Conservation (phyloP, 176 grass and related monocot species). For the Poa pratensis region DNA sequence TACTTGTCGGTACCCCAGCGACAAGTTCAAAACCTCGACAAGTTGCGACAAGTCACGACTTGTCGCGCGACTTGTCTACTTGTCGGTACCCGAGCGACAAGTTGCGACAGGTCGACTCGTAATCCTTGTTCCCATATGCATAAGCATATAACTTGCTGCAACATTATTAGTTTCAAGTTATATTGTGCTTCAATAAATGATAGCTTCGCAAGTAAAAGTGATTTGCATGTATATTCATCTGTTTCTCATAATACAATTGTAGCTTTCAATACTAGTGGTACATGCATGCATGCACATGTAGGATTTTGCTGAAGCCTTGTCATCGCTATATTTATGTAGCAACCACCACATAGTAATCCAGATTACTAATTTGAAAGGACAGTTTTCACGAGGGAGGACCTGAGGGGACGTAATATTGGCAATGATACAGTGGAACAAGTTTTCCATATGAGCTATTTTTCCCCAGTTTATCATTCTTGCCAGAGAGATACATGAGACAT, state of each 20-base stretch:
- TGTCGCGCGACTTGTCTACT: no score
- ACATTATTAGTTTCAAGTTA: not conserved
- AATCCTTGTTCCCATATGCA: not conserved
- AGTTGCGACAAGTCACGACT: no score
- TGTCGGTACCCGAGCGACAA: no score
- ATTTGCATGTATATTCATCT: not conserved
- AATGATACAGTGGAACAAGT: not conserved
- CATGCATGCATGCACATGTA: not conserved
- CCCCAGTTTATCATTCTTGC: not conserved
- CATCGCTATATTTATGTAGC: not conserved
- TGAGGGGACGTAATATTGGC: not conserved
- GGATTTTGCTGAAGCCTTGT: not conserved
- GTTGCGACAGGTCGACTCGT: no score
- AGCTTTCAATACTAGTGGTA: not conserved
- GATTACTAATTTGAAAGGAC: not conserved
- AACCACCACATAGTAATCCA: conserved; percentile 12
- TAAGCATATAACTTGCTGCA: not conserved
- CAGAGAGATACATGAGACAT: not conserved
- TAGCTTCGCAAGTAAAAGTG: not conserved
- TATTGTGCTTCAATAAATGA: not conserved
- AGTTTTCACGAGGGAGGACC: not conserved
- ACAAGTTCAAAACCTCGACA: no score
- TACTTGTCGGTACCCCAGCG: no score
- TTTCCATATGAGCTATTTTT: not conserved
- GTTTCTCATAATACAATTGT: not conserved